Evolutionary conservation across 1,139 yeast species (phyloP).

Genomic region (Lodderomyces parapsilosis): DNA sequence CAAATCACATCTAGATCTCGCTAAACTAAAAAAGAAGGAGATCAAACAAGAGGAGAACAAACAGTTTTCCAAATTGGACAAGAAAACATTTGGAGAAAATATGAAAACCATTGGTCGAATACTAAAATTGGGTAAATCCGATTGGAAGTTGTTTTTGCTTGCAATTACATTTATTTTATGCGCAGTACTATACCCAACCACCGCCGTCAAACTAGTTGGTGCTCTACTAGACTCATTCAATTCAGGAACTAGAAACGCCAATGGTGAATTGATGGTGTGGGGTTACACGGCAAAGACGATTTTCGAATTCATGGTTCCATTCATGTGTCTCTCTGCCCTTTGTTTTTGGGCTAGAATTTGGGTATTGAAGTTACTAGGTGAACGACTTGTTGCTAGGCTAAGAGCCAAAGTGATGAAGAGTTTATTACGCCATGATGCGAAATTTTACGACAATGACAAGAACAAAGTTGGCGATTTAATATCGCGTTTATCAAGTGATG

Average conservation of each 20-base stretch:
- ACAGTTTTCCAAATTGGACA: conserved; percentile 23
- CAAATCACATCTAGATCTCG: conserved; percentile 29
- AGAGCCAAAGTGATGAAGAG: conserved; percentile 50
- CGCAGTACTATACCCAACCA: conserved; percentile 49
- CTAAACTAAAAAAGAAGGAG: conserved; percentile 27
- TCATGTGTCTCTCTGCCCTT: conserved; percentile 43
- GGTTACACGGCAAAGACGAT: conserved; percentile 45
- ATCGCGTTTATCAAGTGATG: conserved; percentile 53
- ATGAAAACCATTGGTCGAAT: conserved; percentile 37
- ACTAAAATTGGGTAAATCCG: conserved; percentile 41
- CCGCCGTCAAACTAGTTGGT: conserved; percentile 48
- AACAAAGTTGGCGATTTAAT: conserved; percentile 58
- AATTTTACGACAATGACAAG: conserved; percentile 51
- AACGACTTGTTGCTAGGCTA: conserved; percentile 45
- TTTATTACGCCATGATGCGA: conserved; percentile 50
- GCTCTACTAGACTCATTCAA: conserved; percentile 47
- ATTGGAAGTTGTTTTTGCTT: conserved; percentile 35
- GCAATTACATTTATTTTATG: conserved; percentile 45
- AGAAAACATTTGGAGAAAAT: conserved; percentile 34
- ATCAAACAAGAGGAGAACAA: conserved; percentile 35
- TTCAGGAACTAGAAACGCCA: conserved; percentile 32
- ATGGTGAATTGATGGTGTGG: conserved; percentile 45
- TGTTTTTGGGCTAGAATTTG: conserved; percentile 53
- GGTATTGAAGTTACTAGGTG: conserved; percentile 46
- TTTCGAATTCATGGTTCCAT: conserved; percentile 46